Evolutionary conservation across 495 filamentous ascomycete genomes (phyloP), one percentile per base, ranked within the genome.

Genomic region (Daldinia vernicosa): DNA sequence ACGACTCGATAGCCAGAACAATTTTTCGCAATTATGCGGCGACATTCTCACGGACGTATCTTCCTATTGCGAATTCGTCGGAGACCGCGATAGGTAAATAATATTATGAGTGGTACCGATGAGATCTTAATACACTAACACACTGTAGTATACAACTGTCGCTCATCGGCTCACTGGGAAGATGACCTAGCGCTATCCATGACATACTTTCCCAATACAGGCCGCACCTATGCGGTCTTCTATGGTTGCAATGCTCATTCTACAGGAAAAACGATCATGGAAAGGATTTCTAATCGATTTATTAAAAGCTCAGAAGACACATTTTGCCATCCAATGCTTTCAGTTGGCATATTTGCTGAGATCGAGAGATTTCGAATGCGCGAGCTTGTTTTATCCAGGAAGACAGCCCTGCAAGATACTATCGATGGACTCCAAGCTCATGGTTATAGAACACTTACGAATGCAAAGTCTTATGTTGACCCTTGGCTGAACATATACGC

Each of bases 401-500:
- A 52, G 24, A 52, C 50, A 9, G 50, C 50, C 19, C 24, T 52
- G 22, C 50, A 52, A 6, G 50, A 52, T 6, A 52, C 50, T 3
- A 52, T 52, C 7, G 50, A 52, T 27, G 11, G 11, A 22, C 50
- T 52, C 2, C 50, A 52, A 28, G 26, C 50, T n/a, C 26, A 14
- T 4, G 50, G 50, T 5, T 52, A 52, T 3, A n/a, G 50, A 28
- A 7, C 50, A 15, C 22, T 52, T 3, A 27, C 24, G 9, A 9
- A 22, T 0, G 28, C 50, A 6, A 28, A 15, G 12, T 52, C 50
- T 6, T n/a, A 28, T 28, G 50, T 52, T 7, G 50, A 52, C 8
- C 50, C 50, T 15, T 52, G 50, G 50, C 50, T 52, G 14, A 28
- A 52, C 24, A 52, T 52, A 52, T 52, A 52, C 50, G 50, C 50